These are phyloP conservation scores for Aspergillus steynii DNA, from an alignment of 495 filamentous ascomycete genomes.

Conservation along the genomic window DNA sequence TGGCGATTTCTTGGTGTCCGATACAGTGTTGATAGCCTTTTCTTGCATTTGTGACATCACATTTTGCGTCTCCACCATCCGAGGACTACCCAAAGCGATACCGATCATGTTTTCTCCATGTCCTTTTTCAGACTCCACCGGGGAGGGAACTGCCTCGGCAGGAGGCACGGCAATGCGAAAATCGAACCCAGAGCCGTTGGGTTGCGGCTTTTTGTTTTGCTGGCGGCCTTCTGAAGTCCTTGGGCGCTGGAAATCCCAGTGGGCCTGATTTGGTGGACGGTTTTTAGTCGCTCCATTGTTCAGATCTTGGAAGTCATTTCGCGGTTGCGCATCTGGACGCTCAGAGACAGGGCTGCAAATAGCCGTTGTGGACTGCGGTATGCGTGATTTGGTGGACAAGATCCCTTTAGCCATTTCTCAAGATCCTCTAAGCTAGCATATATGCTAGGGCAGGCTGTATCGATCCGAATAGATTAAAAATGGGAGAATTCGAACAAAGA, in stretches of 20 bases:
- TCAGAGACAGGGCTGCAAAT: conserved; percentile 39
- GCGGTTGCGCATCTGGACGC: conserved; percentile 35
- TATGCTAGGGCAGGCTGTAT: not conserved
- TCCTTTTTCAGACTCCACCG: conserved; percentile 10
- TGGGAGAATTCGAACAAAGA: not conserved
- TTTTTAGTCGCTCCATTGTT: conserved; percentile 9
- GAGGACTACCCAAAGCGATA: conserved; percentile 56
- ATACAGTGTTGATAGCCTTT: conserved; percentile 18
- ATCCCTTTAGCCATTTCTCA: conserved; percentile 30
- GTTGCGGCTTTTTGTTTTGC: conserved; percentile 19
- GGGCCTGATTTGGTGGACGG: conserved; percentile 14
- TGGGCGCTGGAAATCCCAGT: conserved; percentile 28
- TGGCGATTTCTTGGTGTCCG: conserved; percentile 15
- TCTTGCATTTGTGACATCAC: conserved; percentile 25
- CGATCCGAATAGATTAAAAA: not conserved
- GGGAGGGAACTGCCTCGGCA: conserved; percentile 24
- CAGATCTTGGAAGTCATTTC: conserved; percentile 32
- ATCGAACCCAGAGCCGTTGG: conserved; percentile 32
- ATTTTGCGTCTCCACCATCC: conserved; percentile 29
- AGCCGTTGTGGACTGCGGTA: conserved; percentile 20
- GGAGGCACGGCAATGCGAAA: conserved; percentile 38
- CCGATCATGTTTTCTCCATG: conserved; percentile 46
- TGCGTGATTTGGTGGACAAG: conserved; percentile 33
- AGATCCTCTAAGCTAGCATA: not conserved
- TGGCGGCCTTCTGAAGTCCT: conserved; percentile 22